Base-by-base conservation (phyloP, 768 basidiomycete species). In the Boletus rufocinnamomeus region DNA sequence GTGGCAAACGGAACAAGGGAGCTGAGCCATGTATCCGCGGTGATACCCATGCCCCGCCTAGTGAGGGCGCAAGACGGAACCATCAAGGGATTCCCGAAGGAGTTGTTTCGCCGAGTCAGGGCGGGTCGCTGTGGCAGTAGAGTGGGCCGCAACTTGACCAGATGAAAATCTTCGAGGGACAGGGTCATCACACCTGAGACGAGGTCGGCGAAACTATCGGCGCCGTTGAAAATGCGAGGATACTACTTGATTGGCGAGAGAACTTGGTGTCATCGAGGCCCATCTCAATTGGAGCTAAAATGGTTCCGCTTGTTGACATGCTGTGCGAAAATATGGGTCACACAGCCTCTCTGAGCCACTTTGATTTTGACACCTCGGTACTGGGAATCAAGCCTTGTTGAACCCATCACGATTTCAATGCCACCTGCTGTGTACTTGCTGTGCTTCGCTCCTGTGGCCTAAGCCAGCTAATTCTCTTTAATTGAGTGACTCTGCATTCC, bases 141-240 rank as follows among this genome's bases (percentile, higher is more conserved):
- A 34, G 40, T 21, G 56, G 38, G 11, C 7, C 25, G 23, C 47
- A 8, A 16, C 17, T 34, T 25, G 27, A 25, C 19, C 7, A 13
- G 3, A 1, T 16, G 32, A 30, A 13, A 30, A 14, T 11, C 4
- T n/a, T 30, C 14, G 35, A 54, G 17, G 41, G 27, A 8, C 19
- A 6, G 23, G 52, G 17, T n/a, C 23, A 14, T 19, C 4, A 37
- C 11, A 14, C 52, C 35, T 34, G 50, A 37, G 54, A 52, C n/a
- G 19, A 34, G 35, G 40, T 17, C 57, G 49, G 50, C 16, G 62
- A 56, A 28, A 53, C 3, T 16, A 50, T 67, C 66, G 66, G 66
- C 60, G 62, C 65, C 53, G 59, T 57, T 13, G 44, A 55, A 41
- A 40, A 28, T 66, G 65, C 65, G 65, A 17, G 21, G 35, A 27